Evolutionary conservation across 805 yeast genomes (phyloP).

Genomic region (Lipomyces starkeyi): DNA sequence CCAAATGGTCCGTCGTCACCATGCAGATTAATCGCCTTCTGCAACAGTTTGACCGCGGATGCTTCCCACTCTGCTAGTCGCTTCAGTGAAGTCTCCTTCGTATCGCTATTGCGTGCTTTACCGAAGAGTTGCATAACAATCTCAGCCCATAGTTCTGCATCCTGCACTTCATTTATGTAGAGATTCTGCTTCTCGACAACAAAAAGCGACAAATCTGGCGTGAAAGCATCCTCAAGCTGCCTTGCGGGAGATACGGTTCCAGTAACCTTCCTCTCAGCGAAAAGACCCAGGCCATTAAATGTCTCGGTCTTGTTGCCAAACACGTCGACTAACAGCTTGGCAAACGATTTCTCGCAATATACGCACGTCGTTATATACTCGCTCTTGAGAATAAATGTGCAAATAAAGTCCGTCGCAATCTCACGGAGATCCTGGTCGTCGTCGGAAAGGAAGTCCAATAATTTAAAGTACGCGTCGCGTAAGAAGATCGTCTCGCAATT

Average conservation of each 20-base stretch:
- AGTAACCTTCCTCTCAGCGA: constrained; percentile 9
- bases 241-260: constrained; percentile 22
- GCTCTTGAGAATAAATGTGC: constrained; percentile 28
- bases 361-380: not conserved
- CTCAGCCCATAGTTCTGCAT: constrained; percentile 19
- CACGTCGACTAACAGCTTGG: constrained; percentile 15
- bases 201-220: constrained; percentile 55
- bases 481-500: not conserved
- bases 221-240: constrained; percentile 39
- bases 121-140: constrained; percentile 7
- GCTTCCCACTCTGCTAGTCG: not conserved
- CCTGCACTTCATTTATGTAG: constrained; percentile 57
- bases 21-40: constrained; percentile 3
- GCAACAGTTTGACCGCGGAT: constrained; percentile 2
- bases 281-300: constrained; percentile 12
- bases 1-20: constrained; percentile 33
- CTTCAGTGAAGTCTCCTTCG: not conserved
- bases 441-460: constrained; percentile 56
- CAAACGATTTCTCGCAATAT: constrained; percentile 10
- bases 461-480: constrained; percentile 36
- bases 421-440: constrained; percentile 69
- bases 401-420: constrained; percentile 53
- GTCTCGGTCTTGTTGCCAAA: not conserved
- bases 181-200: constrained; percentile 71
- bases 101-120: too few relatives aligned